Evolutionary conservation across 345 rosid genomes (phyloP).

Genomic region (Arabis alpina): DNA sequence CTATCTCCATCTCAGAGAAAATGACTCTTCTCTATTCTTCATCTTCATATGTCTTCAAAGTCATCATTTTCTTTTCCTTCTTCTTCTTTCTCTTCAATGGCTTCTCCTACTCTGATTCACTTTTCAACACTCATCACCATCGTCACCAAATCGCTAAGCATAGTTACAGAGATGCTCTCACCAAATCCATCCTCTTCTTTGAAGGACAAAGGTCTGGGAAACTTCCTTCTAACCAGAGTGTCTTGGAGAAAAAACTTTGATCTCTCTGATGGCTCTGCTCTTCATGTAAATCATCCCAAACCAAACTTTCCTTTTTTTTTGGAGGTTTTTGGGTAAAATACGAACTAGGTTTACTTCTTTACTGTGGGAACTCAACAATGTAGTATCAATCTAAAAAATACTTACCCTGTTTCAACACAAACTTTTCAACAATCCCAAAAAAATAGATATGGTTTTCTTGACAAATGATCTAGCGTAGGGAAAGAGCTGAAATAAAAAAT

Average conservation of each 20-base stretch:
- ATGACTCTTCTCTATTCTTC: constrained; percentile 35
- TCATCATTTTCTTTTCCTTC: constrained; percentile 44
- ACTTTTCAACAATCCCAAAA: too few relatives aligned
- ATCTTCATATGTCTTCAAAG: constrained; percentile 21
- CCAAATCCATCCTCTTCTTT: constrained; percentile 84
- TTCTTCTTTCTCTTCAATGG: constrained; percentile 64
- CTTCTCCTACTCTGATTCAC: constrained; percentile 44
- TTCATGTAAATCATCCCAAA: constrained; percentile 37
- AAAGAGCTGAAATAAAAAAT: too few relatives aligned
- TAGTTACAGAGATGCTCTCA: constrained; percentile 87
- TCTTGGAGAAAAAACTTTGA: constrained; percentile 91
- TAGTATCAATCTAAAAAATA: too few relatives aligned
- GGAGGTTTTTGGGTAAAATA: constrained; percentile 18
- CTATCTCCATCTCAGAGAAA: constrained; percentile 31
- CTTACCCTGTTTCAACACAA: too few relatives aligned
- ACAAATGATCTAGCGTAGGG: too few relatives aligned
- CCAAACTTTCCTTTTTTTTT: neutral
- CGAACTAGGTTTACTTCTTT: too few relatives aligned
- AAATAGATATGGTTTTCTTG: too few relatives aligned
- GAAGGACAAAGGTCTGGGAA: constrained; percentile 95
- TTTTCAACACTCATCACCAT: constrained; percentile 39
- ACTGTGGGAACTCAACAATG: too few relatives aligned
- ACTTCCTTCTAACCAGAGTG: constrained; percentile 83
- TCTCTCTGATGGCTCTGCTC: constrained; percentile 84
- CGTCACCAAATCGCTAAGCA: constrained; percentile 65